phyloP scores from a whole-genome alignment of 1,284 basidiomycete genomes.

The Veloboletus limbatus region DNA sequence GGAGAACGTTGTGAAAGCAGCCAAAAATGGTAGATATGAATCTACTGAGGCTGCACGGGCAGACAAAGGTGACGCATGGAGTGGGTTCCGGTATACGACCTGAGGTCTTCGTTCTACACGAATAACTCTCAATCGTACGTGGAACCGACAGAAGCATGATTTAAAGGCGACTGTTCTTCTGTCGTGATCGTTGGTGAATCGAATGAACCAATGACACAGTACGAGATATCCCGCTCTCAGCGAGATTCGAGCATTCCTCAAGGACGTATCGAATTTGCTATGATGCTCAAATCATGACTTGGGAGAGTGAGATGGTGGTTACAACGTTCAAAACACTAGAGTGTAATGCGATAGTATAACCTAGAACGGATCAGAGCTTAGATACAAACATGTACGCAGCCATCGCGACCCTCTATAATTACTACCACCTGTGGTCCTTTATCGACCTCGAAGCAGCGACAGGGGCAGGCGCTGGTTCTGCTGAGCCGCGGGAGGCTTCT shows the following conservation, averaged over 20 bases:
- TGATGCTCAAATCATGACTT: background rate
- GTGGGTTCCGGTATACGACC: conserved; percentile 43
- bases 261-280: too few species aligned
- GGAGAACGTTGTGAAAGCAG: conserved; percentile 12
- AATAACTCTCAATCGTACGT: background rate
- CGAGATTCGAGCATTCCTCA: too few species aligned
- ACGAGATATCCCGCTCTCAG: too few species aligned
- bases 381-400: conserved; percentile 10
- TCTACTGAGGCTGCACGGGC: conserved; percentile 39
- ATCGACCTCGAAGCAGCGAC: conserved; percentile 46
- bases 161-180: too few species aligned
- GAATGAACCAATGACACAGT: too few species aligned
- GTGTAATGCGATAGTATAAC: background rate
- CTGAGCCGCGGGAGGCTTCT: conserved; percentile 42
- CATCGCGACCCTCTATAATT: background rate
- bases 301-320: background rate
- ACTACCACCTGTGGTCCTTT: conserved; percentile 26
- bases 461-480: conserved; percentile 45
- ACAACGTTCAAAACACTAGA: background rate
- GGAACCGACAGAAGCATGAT: background rate
- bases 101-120: conserved; percentile 8
- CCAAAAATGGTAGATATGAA: conserved; percentile 39
- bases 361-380: conserved; percentile 11
- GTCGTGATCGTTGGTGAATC: too few species aligned
- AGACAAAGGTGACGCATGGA: conserved; percentile 48